Conservation (phyloP, 352 stramenopile genomes). For the Phytopythium montanum region DNA sequence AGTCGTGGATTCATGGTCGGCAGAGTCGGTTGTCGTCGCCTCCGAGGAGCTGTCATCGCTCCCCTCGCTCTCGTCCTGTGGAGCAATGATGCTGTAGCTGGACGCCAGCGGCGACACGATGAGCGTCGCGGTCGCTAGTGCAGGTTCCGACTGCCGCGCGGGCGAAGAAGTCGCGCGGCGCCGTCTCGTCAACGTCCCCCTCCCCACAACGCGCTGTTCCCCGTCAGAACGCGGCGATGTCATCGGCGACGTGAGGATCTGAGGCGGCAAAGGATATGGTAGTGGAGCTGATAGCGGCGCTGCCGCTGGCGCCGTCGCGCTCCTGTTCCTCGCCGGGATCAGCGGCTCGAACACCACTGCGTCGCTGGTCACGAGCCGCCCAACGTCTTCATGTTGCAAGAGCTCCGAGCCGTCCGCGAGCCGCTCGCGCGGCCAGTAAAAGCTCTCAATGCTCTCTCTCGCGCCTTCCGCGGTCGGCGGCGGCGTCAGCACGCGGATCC, state of each 20-base stretch:
- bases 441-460: slow-evolving; percentile 10
- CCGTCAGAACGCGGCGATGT: neutral
- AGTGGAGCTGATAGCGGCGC: neutral
- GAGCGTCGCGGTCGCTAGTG: neutral
- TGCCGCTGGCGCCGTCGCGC: neutral
- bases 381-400: neutral
- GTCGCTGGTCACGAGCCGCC: neutral
- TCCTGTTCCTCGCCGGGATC: neutral
- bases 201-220: neutral
- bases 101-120: neutral
- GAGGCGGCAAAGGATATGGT: too few species aligned
- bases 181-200: neutral
- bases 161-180: neutral
- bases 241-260: neutral
- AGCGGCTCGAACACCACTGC: neutral
- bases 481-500: slow-evolving; percentile 10
- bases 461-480: slow-evolving; percentile 12
- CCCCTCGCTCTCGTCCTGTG: neutral
- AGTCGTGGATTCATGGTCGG: neutral
- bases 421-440: slow-evolving; percentile 7
- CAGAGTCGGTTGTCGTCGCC: neutral
- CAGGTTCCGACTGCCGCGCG: neutral
- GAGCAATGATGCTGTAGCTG: neutral
- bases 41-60: neutral
- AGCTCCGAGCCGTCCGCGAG: neutral